phyloP scores from a whole-genome alignment of 2,329 filamentous ascomycete genomes.

The Lasiodiplodia sp. region DNA sequence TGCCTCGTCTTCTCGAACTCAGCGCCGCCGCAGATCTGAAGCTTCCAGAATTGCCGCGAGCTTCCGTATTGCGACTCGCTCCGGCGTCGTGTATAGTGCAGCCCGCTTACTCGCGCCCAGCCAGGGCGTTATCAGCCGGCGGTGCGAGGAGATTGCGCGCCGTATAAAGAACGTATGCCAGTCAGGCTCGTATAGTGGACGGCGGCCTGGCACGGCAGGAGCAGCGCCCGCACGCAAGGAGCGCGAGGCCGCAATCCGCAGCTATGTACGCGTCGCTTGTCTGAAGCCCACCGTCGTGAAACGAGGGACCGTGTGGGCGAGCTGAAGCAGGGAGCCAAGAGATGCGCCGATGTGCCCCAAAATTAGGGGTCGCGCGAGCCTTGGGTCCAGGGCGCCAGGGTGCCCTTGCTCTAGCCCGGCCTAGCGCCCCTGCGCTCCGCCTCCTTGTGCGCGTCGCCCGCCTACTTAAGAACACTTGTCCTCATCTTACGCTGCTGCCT shows the following conservation, averaged over 20 bases:
- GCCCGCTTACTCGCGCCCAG: neutral
- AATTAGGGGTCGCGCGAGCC: slow-evolving; percentile 11
- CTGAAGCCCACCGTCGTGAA: slow-evolving; percentile 27
- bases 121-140: neutral
- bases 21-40: slow-evolving; percentile 17
- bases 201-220: slow-evolving; percentile 15
- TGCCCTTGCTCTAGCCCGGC: slow-evolving; percentile 12
- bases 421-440: slow-evolving; percentile 18
- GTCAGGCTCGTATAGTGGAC: neutral
- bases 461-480: slow-evolving; percentile 31
- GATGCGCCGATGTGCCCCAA: slow-evolving; percentile 22
- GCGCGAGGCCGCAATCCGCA: slow-evolving; percentile 2
- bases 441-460: slow-evolving; percentile 16
- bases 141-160: slow-evolving; percentile 16
- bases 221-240: neutral
- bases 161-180: neutral
- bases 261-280: slow-evolving; percentile 2
- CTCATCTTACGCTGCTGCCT: slow-evolving; percentile 23
- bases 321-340: slow-evolving; percentile 21
- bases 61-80: slow-evolving; percentile 20
- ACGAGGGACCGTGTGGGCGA: slow-evolving; percentile 14
- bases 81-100: slow-evolving; percentile 18
- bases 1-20: slow-evolving; percentile 23
- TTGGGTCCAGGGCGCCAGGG: slow-evolving; percentile 6
- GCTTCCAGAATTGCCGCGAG: slow-evolving; percentile 22